Conservation (phyloP, 1,284 basidiomycete genomes). For the Rhodotorula sp. region DNA sequence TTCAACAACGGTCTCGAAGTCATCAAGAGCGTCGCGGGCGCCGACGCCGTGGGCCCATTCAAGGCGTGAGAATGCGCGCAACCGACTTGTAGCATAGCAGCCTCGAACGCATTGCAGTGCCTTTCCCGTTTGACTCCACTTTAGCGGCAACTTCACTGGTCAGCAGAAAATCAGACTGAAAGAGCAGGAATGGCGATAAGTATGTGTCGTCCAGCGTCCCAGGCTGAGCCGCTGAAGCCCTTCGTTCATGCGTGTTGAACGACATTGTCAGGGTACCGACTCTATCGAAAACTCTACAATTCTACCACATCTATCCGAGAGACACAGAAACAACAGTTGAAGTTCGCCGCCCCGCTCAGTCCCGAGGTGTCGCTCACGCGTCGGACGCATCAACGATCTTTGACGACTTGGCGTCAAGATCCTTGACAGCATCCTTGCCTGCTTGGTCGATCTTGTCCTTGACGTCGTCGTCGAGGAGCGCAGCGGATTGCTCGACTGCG, state of each 20-base stretch:
- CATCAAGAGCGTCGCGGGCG: slow-evolving; percentile 33
- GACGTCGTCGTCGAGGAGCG: slow-evolving; percentile 3
- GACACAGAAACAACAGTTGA: background rate
- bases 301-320: background rate
- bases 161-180: too few species aligned
- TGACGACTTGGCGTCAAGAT: background rate
- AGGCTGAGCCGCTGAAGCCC: too few species aligned
- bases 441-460: slow-evolving; percentile 4
- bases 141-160: too few species aligned
- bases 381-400: background rate
- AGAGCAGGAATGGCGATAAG: too few species aligned
- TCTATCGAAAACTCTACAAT: too few species aligned
- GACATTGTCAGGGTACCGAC: background rate
- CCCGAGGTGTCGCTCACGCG: fast-evolving
- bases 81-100: background rate
- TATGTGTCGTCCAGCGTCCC: background rate
- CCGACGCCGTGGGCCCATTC: slow-evolving; percentile 26
- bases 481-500: slow-evolving; percentile 15
- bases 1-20: slow-evolving; percentile 29
- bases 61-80: background rate
- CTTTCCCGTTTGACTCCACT: background rate
- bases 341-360: slow-evolving; percentile 30
- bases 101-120: background rate
- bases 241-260: background rate
- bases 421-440: background rate